These are phyloP conservation scores for Thelephora aurantiotincta DNA, from an alignment of 768 basidiomycete species.

Conservation along the genomic window DNA sequence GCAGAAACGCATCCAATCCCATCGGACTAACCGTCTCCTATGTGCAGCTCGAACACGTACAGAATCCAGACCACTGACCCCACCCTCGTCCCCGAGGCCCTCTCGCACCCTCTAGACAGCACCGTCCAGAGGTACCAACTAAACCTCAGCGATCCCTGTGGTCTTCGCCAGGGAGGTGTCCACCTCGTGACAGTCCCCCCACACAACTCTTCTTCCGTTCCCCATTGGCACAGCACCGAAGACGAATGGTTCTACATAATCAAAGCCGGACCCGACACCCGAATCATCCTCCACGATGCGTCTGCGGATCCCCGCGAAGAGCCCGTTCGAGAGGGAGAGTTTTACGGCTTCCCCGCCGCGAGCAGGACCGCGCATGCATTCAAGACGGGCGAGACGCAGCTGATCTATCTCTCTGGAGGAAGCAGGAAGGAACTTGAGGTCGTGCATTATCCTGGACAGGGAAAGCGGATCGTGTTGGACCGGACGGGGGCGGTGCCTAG, in stretches of 20 bases:
- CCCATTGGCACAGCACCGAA: slow-evolving; percentile 8
- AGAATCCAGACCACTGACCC: slow-evolving; percentile 2
- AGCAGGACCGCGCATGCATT: slow-evolving; percentile 9
- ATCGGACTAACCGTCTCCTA: neutral
- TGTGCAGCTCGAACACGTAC: neutral
- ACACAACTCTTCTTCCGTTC: slow-evolving; percentile 2
- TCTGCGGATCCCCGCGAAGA: slow-evolving; percentile 8
- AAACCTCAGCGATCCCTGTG: slow-evolving; percentile 3
- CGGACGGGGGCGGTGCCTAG: slow-evolving; percentile 2
- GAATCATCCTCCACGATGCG: slow-evolving; percentile 2
- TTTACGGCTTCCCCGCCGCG: slow-evolving; percentile 12
- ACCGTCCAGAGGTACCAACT: slow-evolving; percentile 3
- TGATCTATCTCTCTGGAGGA: slow-evolving; percentile 14
- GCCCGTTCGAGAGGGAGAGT: slow-evolving; percentile 10
- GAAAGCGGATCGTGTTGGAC: slow-evolving; percentile 7
- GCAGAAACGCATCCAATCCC: neutral
- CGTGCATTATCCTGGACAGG: slow-evolving; percentile 10
- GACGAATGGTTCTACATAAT: slow-evolving; percentile 9
- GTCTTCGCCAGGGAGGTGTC: slow-evolving; percentile 4
- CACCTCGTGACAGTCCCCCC: slow-evolving; percentile 6
- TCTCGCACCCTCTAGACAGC: slow-evolving; percentile 1
- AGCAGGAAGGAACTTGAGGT: slow-evolving; percentile 11
- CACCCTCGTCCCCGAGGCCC: neutral
- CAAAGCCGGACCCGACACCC: slow-evolving; percentile 4
- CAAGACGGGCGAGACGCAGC: slow-evolving; percentile 8